A percentile compares a stretch with the other conserved stretches of the same genome.
phyloP scores from a whole-genome alignment of 306 rosid genomes.

The Malus orientalis region DNA sequence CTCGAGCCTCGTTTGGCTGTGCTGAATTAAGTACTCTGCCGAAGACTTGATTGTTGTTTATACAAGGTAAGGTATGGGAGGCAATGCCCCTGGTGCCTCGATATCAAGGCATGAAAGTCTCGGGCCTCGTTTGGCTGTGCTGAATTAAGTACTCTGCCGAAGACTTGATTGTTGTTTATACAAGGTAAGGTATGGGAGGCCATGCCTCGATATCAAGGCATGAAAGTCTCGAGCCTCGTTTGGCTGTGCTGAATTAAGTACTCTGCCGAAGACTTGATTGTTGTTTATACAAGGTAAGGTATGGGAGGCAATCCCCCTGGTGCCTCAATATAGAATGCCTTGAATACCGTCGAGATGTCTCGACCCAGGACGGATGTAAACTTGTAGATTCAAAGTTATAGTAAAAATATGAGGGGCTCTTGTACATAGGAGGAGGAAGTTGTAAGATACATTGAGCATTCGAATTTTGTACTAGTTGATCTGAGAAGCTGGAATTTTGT shows the following conservation, averaged over 20 bases:
- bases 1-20: not conserved
- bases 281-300: not conserved
- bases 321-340: constrained; percentile 14
- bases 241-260: constrained; percentile 3
- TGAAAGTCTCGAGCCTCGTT: not conserved
- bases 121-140: constrained; percentile 3
- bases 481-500: constrained; percentile 11
- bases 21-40: not conserved
- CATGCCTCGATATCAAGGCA: constrained; percentile 15
- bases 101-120: not conserved
- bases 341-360: constrained; percentile 10
- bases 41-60: not conserved
- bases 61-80: constrained; percentile 11
- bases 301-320: constrained; percentile 33
- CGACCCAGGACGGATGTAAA: constrained; percentile 20
- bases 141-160: not conserved
- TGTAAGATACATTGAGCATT: constrained; percentile 18
- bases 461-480: constrained; percentile 15
- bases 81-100: constrained; percentile 38
- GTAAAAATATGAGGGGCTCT: constrained; percentile 14
- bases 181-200: constrained; percentile 20
- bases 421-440: constrained; percentile 16
- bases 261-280: not conserved
- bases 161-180: not conserved
- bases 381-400: constrained; percentile 29